Conservation (phyloP, 1,284 basidiomycete genomes). For the Amylostereum areolatum region DNA sequence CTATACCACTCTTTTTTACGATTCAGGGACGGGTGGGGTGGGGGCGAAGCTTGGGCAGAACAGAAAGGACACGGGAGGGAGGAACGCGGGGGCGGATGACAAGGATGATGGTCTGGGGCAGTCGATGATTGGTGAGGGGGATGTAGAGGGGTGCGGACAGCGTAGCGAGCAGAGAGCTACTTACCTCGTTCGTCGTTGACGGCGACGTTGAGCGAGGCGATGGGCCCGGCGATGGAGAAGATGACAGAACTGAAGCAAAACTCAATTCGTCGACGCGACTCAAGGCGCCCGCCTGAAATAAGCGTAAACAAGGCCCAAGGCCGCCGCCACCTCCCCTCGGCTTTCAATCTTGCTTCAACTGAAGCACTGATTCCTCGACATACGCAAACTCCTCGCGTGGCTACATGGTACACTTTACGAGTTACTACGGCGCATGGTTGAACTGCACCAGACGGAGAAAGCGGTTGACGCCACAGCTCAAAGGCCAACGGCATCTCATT, state of each 20-base stretch:
- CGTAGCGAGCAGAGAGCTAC: conserved; percentile 6
- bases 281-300: too few species aligned
- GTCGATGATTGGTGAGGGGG: conserved; percentile 15
- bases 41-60: conserved; percentile 32
- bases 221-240: background rate
- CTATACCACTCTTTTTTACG: conserved; percentile 30
- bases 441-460: too few species aligned
- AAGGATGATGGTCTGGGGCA: conserved; percentile 11
- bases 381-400: too few species aligned
- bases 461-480: too few species aligned
- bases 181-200: conserved; percentile 8
- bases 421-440: too few species aligned
- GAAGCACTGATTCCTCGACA: too few species aligned
- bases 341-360: too few species aligned
- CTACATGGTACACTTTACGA: too few species aligned
- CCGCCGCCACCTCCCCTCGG: too few species aligned
- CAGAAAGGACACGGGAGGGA: conserved; percentile 8
- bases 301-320: too few species aligned
- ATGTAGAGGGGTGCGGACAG: conserved; percentile 12
- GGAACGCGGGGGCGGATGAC: conserved; percentile 8
- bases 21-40: conserved; percentile 23
- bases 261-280: too few species aligned
- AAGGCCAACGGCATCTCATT: background rate
- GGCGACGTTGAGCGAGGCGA: background rate
- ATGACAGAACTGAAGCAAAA: background rate